Evolutionary conservation across 2,329 filamentous ascomycete species (phyloP).

Genomic region (Neophaeococcomyces aloes): DNA sequence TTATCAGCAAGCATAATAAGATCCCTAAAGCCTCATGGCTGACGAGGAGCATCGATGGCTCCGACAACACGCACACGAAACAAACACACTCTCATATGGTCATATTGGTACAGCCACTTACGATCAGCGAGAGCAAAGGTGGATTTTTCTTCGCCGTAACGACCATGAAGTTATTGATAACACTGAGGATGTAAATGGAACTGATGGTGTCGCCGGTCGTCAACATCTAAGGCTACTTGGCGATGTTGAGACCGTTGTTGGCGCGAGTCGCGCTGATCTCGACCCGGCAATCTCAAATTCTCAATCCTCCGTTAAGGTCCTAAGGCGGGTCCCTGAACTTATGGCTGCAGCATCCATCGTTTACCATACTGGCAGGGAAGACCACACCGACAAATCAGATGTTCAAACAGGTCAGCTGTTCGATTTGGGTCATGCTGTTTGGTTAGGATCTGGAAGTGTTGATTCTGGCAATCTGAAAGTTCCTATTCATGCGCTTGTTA

Average conservation of each 20-base stretch:
- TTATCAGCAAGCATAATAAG: no score
- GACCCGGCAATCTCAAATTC: background rate
- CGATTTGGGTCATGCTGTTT: conserved; percentile 3
- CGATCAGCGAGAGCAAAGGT: conserved; percentile 11
- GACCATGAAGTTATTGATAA: background rate
- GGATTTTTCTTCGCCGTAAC: conserved; percentile 12
- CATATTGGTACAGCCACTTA: conserved; percentile 18
- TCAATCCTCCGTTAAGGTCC: background rate
- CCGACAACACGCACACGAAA: conserved; percentile 14
- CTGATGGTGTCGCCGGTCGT: background rate
- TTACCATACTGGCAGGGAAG: no score
- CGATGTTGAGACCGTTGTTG: background rate
- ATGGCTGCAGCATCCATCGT: background rate
- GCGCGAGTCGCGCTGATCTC: background rate
- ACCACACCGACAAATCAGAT: no score
- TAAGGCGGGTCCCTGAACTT: background rate
- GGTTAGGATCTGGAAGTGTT: conserved; percentile 1
- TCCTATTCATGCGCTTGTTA: background rate
- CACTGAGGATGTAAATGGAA: background rate
- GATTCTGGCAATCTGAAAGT: conserved; percentile 6
- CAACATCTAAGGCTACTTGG: background rate
- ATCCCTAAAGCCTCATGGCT: conserved; percentile 10
- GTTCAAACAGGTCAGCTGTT: no score
- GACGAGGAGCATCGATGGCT: conserved; percentile 11
- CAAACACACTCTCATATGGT: conserved; percentile 16